Percentiles rank a stretch among this genome's conserved stretches.
Conservation (phyloP, 139 green algal species). For the Chlamydomonas eustigma region DNA sequence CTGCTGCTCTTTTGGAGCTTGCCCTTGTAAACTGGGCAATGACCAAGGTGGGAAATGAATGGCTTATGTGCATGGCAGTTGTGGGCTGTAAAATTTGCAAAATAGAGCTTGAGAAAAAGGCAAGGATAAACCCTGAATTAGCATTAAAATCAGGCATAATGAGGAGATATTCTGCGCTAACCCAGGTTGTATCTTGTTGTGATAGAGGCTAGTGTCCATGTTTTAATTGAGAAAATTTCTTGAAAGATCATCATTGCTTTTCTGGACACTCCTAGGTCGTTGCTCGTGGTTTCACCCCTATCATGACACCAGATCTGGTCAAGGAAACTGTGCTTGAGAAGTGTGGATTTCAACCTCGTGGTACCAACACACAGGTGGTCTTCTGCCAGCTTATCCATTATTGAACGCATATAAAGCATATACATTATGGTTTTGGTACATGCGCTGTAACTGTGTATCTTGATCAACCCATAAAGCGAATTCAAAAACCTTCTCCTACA, state of each 20-base stretch:
- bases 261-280: too few species aligned
- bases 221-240: background rate
- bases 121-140: too few species aligned
- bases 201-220: background rate
- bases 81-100: too few species aligned
- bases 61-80: background rate
- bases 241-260: background rate
- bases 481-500: background rate
- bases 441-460: too few species aligned
- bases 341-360: conserved; percentile 96
- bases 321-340: conserved; percentile 87
- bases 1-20: conserved; percentile 90
- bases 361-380: conserved; percentile 90
- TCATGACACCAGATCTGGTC: conserved; percentile 94
- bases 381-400: too few species aligned
- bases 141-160: too few species aligned
- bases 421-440: too few species aligned
- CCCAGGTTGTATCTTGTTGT: too few species aligned
- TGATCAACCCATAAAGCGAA: background rate
- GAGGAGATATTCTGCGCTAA: too few species aligned
- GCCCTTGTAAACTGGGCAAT: conserved; percentile 90
- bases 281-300: conserved; percentile 77
- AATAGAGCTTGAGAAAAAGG: too few species aligned
- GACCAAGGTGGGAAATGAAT: conserved; percentile 31
- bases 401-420: too few species aligned